Conservation (phyloP, 352 stramenopile genomes). For the Peronospora destructor region DNA sequence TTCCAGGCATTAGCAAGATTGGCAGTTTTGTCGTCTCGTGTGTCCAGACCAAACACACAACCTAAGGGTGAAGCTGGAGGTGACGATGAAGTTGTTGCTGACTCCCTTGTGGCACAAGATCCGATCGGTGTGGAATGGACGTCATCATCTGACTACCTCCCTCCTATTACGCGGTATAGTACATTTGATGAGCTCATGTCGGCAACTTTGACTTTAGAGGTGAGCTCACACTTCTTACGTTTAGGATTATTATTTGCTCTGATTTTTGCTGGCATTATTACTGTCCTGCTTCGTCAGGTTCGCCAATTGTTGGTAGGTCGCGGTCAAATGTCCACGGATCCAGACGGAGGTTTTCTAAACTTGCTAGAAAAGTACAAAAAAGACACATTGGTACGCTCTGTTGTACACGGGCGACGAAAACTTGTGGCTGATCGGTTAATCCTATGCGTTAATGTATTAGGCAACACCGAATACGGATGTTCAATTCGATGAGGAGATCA, state of each 20-base stretch:
- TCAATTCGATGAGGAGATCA: constrained; percentile 74
- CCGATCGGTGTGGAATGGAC: constrained; percentile 70
- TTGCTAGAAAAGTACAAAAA: constrained; percentile 85
- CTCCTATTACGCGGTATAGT: constrained; percentile 80
- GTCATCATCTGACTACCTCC: constrained; percentile 56
- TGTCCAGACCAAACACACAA: constrained; percentile 61
- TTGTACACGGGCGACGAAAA: neutral
- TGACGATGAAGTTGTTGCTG: constrained; percentile 40
- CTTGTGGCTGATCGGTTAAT: neutral
- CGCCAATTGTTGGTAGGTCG: constrained; percentile 72
- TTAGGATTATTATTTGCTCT: neutral
- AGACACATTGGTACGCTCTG: constrained; percentile 44
- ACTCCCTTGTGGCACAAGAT: constrained; percentile 67
- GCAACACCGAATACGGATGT: constrained; percentile 35
- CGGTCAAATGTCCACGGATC: constrained; percentile 80
- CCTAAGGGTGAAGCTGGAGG: constrained; percentile 29
- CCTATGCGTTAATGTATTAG: constrained; percentile 9
- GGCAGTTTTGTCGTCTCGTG: constrained; percentile 74
- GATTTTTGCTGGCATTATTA: neutral
- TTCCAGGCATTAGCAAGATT: constrained; percentile 81
- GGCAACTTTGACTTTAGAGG: constrained; percentile 79
- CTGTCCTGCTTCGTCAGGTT: constrained; percentile 32
- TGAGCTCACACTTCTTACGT: constrained; percentile 12
- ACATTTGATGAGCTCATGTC: constrained; percentile 89
- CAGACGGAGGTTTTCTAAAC: constrained; percentile 71